Conservation (phyloP, 192 early-diverging fungal genomes). For the Backusella sp. region DNA sequence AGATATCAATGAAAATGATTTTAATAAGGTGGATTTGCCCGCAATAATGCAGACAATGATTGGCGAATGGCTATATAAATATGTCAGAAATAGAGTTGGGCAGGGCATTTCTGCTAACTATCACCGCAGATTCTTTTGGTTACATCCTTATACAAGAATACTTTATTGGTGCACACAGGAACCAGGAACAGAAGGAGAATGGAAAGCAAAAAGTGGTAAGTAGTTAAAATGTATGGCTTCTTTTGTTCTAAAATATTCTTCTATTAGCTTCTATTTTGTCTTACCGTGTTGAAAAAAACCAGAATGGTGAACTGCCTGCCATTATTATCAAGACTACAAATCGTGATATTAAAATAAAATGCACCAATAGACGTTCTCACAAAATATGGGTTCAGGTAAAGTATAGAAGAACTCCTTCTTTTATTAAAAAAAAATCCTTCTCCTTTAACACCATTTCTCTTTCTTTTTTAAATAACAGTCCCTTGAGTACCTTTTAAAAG, state of each 20-base stretch:
- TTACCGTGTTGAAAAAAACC: conserved; percentile 37
- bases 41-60: conserved; percentile 79
- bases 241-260: not conserved
- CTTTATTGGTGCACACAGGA: conserved; percentile 74
- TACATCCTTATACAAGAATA: conserved; percentile 79
- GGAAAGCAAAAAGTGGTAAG: conserved; percentile 52
- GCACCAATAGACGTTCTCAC: conserved; percentile 60
- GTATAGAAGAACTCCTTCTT: not conserved
- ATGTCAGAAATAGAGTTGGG: conserved; percentile 53
- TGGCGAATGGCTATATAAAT: conserved; percentile 75
- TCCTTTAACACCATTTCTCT: not conserved
- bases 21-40: conserved; percentile 15
- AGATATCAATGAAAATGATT: not conserved
- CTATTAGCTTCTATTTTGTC: conserved; percentile 20
- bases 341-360: conserved; percentile 71
- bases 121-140: conserved; percentile 77
- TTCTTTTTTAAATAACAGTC: not conserved
- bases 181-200: conserved; percentile 46
- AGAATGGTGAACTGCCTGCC: conserved; percentile 45
- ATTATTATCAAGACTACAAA: conserved; percentile 61
- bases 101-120: conserved; percentile 54
- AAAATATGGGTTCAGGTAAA: conserved; percentile 69
- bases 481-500: not conserved
- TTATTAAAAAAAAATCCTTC: not conserved
- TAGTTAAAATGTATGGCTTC: not conserved